Percentiles rank a stretch among this genome's conserved stretches.
These are phyloP conservation scores for Coemansia sp. DNA, from an alignment of 192 early-diverging fungal genomes.

Conservation along the genomic window DNA sequence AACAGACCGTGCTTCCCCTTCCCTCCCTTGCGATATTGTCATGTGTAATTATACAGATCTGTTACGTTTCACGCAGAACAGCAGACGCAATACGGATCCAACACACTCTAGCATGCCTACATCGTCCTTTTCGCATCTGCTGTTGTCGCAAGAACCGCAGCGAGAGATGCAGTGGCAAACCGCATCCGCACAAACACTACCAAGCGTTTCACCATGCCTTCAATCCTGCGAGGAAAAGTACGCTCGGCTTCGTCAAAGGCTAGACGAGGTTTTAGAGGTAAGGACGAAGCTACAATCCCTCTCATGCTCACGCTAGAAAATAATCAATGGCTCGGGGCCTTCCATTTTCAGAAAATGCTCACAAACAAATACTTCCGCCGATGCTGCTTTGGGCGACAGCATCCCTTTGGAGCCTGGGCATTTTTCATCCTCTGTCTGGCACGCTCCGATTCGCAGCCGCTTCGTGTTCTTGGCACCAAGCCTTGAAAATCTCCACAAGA, in stretches of 20 bases:
- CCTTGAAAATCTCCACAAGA: background rate
- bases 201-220: background rate
- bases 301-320: too few species aligned
- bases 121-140: background rate
- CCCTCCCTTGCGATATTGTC: background rate
- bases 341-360: background rate
- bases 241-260: constrained; percentile 23
- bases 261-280: constrained; percentile 38
- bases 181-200: background rate
- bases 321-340: too few species aligned
- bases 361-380: too few species aligned
- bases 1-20: background rate
- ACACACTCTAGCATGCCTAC: background rate
- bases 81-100: background rate
- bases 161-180: background rate
- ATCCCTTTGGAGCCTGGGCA: too few species aligned
- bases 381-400: background rate
- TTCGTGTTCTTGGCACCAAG: too few species aligned
- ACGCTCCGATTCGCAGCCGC: background rate
- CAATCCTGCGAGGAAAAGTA: constrained; percentile 8
- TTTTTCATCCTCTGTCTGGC: background rate
- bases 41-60: constrained; percentile 3
- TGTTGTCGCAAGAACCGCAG: background rate
- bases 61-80: background rate
- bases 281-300: background rate